Evolutionary conservation across 805 yeast genomes (phyloP).

Genomic region (Candida arabinofermentans): DNA sequence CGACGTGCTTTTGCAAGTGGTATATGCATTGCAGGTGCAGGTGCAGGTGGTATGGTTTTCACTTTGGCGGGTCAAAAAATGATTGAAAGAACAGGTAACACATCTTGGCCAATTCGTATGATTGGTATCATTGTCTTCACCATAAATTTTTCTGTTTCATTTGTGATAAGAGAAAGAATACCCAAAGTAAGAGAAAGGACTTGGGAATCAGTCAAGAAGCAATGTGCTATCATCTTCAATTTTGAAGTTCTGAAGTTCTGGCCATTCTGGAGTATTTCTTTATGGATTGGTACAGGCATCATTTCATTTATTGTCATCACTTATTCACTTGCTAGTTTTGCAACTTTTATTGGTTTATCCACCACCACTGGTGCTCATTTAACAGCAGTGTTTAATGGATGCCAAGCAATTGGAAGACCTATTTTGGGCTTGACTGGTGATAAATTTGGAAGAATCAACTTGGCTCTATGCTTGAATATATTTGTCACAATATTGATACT

Average conservation of each 20-base stretch:
- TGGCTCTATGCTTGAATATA: constrained; percentile 33
- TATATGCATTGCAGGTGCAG: constrained; percentile 37
- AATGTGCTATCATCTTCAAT: constrained; percentile 11
- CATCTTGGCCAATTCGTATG: constrained; percentile 41
- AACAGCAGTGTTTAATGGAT: constrained; percentile 42
- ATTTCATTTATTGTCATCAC: constrained; percentile 42
- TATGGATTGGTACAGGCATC: constrained; percentile 32
- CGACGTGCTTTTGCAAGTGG: constrained; percentile 40
- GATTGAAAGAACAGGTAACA: constrained; percentile 37
- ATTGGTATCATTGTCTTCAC: constrained; percentile 38
- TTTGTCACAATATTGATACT: constrained; percentile 35
- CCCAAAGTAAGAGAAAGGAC: constrained; percentile 14
- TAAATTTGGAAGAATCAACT: constrained; percentile 42
- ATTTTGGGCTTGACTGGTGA: constrained; percentile 43
- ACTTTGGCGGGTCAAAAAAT: constrained; percentile 34
- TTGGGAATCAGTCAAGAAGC: constrained; percentile 7
- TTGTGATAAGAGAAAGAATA: constrained; percentile 43
- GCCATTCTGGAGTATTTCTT: constrained; percentile 15
- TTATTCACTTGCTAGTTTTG: constrained; percentile 45
- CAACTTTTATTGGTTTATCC: constrained; percentile 43
- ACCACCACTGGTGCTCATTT: constrained; percentile 40
- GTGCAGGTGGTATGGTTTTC: constrained; percentile 38
- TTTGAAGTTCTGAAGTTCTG: constrained; percentile 11
- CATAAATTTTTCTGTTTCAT: constrained; percentile 35
- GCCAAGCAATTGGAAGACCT: constrained; percentile 49